These are phyloP conservation scores for Pythium periplocum DNA, from an alignment of 352 stramenopile genomes.

Conservation along the genomic window DNA sequence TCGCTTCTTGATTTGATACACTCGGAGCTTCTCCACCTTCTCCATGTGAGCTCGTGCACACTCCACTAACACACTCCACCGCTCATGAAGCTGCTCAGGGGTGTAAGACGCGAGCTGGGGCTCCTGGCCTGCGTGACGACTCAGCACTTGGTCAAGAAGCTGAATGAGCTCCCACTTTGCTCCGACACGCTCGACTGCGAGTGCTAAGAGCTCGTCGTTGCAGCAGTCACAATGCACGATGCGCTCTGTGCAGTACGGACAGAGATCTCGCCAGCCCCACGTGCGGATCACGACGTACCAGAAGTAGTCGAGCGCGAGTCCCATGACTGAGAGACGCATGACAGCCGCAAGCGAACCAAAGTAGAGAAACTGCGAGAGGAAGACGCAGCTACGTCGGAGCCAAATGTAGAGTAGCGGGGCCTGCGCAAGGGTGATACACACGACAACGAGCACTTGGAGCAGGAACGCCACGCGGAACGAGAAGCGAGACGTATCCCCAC, in stretches of 20 bases:
- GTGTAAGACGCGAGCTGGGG: conserved; percentile 55
- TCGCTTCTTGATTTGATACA: conserved; percentile 46
- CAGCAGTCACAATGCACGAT: conserved; percentile 65
- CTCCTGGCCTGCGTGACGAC: conserved; percentile 31
- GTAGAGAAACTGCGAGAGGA: conserved; percentile 63
- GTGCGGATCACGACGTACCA: conserved; percentile 58
- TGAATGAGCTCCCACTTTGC: conserved; percentile 63
- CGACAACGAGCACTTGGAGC: conserved; percentile 41
- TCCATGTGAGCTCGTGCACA: conserved; percentile 48
- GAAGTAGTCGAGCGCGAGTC: conserved; percentile 35
- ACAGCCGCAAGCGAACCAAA: conserved; percentile 51
- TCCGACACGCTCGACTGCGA: conserved; percentile 49
- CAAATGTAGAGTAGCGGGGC: conserved; percentile 65
- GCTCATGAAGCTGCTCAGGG: conserved; percentile 45
- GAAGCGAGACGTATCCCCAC: conserved; percentile 38
- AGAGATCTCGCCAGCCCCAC: conserved; percentile 55
- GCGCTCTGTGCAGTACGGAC: conserved; percentile 59
- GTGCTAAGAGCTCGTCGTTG: conserved; percentile 58
- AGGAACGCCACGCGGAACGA: conserved; percentile 58
- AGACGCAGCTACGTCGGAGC: conserved; percentile 50
- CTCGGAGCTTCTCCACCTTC: conserved; percentile 48
- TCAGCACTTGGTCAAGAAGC: conserved; percentile 45
- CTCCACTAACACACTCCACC: conserved; percentile 49
- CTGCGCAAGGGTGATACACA: conserved; percentile 46
- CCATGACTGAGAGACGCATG: conserved; percentile 50